Evolutionary conservation across 1,284 basidiomycete species (phyloP), one percentile per base, ranked within the genome.

Genomic region (Cryptococcus sp.): DNA sequence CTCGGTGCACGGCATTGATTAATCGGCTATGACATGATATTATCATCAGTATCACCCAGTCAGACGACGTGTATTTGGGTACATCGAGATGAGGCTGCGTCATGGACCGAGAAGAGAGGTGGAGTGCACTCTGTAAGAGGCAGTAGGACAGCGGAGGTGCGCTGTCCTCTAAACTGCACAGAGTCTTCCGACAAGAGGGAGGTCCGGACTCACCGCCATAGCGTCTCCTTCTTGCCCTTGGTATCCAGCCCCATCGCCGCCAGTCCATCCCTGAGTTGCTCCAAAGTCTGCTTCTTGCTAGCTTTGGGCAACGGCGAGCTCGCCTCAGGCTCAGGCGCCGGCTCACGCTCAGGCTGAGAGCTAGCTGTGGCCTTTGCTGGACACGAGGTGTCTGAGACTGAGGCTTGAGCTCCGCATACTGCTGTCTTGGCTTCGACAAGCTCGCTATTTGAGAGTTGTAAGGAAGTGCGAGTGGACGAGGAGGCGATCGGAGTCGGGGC

Each of bases 171-270:
- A 2, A 35, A 35, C 5, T 8, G 13, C 30, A 35, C 30, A 35
- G 8, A 13, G 30, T 5, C 8, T 10, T 35, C 10, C 30, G 13
- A 35, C 7, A 13, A 30, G 41, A 43, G 13, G 20, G 16, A n/a
- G 15, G 2, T 10, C 22, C 38, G 43, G 20, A 69, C 75, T 58
- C 54, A 76, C 77, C 70, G 70, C 52, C 63, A 73, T 30, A 80
- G 55, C 16, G 77, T 76, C 60, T 78, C 77, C 53, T 73, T 75
- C 68, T 77, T 79, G 2, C 78, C 78, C 20, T 68, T 64, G 3
- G 68, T 67, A 47, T 76, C 68, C 25, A 79, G 60, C 0, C 74
- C 72, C 19, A 76, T 54, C 13, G 56, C 53, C 1, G 55, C 61
- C 13, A 79, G 62, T 5, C 65, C 66, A 17, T 59, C 58, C 19